These are phyloP conservation scores for Ajuga reptans DNA, from an alignment of 305 asterid genomes.

Conservation along the genomic window DNA sequence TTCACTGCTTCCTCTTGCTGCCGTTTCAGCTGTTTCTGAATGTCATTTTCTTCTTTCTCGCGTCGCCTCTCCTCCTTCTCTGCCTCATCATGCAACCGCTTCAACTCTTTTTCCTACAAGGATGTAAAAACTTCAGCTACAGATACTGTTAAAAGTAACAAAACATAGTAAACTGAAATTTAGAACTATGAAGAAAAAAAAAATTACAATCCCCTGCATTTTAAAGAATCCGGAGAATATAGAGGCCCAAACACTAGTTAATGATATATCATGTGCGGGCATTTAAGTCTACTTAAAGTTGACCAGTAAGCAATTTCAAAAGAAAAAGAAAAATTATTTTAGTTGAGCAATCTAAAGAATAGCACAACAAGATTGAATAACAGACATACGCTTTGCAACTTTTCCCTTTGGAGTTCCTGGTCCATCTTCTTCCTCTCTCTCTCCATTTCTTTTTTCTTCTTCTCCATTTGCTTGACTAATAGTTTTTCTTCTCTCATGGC, in stretches of 20 bases:
- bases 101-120: slow-evolving; percentile 71
- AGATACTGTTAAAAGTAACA: background rate
- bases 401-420: slow-evolving; percentile 62
- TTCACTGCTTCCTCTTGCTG: slow-evolving; percentile 74
- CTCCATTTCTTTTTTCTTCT: slow-evolving; percentile 60
- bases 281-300: background rate
- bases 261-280: background rate
- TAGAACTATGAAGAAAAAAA: background rate
- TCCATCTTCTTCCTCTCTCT: slow-evolving; percentile 66
- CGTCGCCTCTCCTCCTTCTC: slow-evolving; percentile 64
- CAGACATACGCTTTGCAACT: slow-evolving; percentile 54
- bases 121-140: slow-evolving; percentile 11
- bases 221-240: background rate
- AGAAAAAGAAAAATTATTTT: background rate
- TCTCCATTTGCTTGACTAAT: slow-evolving; percentile 69
- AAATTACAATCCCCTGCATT: background rate
- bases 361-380: slow-evolving; percentile 7
- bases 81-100: slow-evolving; percentile 61
- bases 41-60: slow-evolving; percentile 69
- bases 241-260: background rate
- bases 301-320: background rate
- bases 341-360: background rate
- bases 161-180: background rate
- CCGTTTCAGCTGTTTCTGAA: slow-evolving; percentile 53
- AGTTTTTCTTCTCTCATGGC: slow-evolving; percentile 44